Percentiles rank a stretch among this genome's conserved stretches.
Conservation (phyloP, 208 protist genomes). For the Porcisia deanei region DNA sequence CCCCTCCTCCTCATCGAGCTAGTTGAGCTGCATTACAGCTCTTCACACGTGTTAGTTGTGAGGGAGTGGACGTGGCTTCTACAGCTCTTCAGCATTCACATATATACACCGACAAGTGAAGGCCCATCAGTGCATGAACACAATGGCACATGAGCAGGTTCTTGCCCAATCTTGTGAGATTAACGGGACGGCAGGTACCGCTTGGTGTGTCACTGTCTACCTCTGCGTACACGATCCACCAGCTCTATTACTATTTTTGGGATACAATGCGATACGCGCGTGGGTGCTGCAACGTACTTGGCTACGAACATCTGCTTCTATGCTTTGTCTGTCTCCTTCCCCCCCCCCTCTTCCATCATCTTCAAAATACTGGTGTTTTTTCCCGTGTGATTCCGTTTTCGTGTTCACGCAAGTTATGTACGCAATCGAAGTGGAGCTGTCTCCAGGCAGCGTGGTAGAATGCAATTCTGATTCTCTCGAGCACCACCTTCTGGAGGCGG, state of each 20-base stretch:
- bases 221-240: background rate
- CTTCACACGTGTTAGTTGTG: background rate
- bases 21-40: background rate
- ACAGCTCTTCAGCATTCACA: background rate
- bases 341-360: background rate
- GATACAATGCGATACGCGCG: background rate
- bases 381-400: background rate
- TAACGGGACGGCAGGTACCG: background rate
- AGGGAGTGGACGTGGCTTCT: background rate
- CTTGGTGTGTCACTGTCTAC: background rate
- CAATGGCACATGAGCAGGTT: background rate
- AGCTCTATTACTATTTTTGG: background rate
- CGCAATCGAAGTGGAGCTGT: constrained; percentile 29
- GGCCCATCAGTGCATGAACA: background rate
- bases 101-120: background rate
- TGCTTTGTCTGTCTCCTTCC: background rate
- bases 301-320: background rate
- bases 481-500: background rate
- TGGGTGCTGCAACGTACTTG: background rate
- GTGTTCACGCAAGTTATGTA: constrained; percentile 5
- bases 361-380: background rate
- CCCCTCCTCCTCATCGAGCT: background rate
- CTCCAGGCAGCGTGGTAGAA: constrained; percentile 15
- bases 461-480: background rate
- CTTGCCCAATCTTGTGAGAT: background rate